Evolutionary conservation across 2,329 filamentous ascomycete genomes (phyloP), one percentile per base, ranked within the genome.

Genomic region (Paecilomyces niveus): DNA sequence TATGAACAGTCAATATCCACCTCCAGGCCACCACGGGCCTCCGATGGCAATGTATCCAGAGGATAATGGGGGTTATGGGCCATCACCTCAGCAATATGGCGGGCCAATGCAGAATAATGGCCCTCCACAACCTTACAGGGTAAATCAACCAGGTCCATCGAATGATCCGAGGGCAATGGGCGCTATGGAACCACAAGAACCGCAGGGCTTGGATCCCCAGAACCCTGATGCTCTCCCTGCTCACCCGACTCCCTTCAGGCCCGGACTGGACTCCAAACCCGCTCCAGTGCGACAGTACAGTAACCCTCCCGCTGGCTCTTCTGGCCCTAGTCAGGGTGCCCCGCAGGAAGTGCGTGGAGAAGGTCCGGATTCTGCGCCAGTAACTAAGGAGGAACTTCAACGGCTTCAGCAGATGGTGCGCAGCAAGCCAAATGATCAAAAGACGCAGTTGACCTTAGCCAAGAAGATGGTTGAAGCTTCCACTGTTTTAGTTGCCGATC

Each of bases 391-490:
- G 51, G 90, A 96, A 70, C 79, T 99, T 7, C 89, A 95, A 64
- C 81, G 82, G 22, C 77, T 97, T 8, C 86, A 90, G 32, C 83
- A 84, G 66, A 76, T 80, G 6, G 86, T 89, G 62, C 89, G 89
- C 70, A 80, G 79, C 26, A 89, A 92, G 61, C 85, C 92, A 0
- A 81, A 81, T 31, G 91, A 97, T 64, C 84, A 89, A 61, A 83
- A 83, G 53, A 82, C 85, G 2, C 88, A 89, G 13, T 78, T 99
- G 58, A 78, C 80, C 9, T 80, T 96, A 18, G 92, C 90, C 0
- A 93, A 92, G 76, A 90, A 89, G 66, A 79, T 97, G 4, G 86
- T 96, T 1, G 92, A 97, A 75, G 94, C 93, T 1, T 85, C 91
- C 0, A 86, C 87, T 11, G 85, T 89, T 4, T 82, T 99, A 1